Evolutionary conservation across 371 early-diverging fungal genomes (phyloP), one percentile per base, ranked within the genome.

Genomic region (Mucor indicus): DNA sequence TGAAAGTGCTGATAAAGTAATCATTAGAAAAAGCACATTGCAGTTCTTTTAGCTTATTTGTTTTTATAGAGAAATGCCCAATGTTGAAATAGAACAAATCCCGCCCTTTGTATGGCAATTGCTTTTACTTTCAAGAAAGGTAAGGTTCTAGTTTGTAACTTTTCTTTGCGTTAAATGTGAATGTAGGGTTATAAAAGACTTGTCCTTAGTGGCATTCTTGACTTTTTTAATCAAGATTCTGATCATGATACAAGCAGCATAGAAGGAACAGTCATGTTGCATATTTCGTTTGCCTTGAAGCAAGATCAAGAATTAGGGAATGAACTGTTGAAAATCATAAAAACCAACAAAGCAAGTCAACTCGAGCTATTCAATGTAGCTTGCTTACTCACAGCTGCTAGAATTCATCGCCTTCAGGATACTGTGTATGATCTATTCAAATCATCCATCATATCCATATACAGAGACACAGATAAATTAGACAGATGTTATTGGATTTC

Each of bases 241-340:
- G 13, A 21, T 38, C 9, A 55, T 30, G 9, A 19, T 10, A 8
- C 19, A 31, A 44, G 44, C 20, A 37, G 65, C 2, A 72, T 79
- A 46, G 78, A 82, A 62, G 80, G 83, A 21, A 82, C 79, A 5
- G 77, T 76, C 6, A 76, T 84, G 57, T 61, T 84, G 19, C 83
- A 84, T 43, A 61, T 84, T 21, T 65, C 75, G 21, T 84, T 80
- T 54, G 83, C 83, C 12, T 68, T 82, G 17, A 81, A 79, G 20
- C 83, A 82, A 55, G 83, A 84, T 49, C 80, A 84, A 48, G 77
- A 81, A 17, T 57, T 84, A 22, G 85, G 85, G 6, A 59, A 48
- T 6, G 83, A 82, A 49, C 54, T 82, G 0, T 27, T 84, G 12
- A 84, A 82, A 45, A 68, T 73, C 22, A 64, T 81, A 37, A 75